These are phyloP conservation scores for Lichtheimia ramosa DNA, from an alignment of 371 early-diverging fungal genomes.

Conservation along the genomic window DNA sequence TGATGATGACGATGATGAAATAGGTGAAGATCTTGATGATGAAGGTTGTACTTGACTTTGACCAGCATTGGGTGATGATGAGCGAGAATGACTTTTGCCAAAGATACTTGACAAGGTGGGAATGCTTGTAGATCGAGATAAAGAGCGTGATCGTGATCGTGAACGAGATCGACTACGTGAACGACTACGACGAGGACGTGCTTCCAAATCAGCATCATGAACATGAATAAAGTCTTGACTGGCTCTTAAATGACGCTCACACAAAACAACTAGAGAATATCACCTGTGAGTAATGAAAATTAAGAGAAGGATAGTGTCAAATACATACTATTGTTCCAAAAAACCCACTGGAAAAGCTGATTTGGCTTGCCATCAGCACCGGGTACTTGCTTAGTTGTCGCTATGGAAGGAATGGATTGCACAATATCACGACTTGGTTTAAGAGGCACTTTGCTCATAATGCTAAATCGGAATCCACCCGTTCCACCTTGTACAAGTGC, in stretches of 20 bases:
- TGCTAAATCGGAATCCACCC: slow-evolving; percentile 33
- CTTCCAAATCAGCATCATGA: slow-evolving; percentile 22
- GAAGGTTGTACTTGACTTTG: slow-evolving; percentile 4
- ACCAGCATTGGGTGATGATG: slow-evolving; percentile 32
- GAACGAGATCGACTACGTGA: slow-evolving; percentile 35
- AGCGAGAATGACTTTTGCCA: slow-evolving; percentile 28
- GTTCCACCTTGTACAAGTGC: slow-evolving; percentile 30
- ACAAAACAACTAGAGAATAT: slow-evolving; percentile 30
- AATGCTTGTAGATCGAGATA: slow-evolving; percentile 39
- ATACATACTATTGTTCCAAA: slow-evolving; percentile 50
- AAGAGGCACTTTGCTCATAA: slow-evolving; percentile 20
- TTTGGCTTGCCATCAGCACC: slow-evolving; percentile 14
- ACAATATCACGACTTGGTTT: neutral
- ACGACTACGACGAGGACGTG: neutral
- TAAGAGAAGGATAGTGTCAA: neutral
- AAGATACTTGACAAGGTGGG: slow-evolving; percentile 39
- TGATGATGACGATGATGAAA: neutral
- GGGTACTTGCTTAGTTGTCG: neutral
- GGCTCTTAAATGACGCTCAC: slow-evolving; percentile 32
- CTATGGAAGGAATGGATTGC: neutral
- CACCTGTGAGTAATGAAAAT: neutral
- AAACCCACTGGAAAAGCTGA: slow-evolving; percentile 39
- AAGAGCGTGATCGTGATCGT: slow-evolving; percentile 43
- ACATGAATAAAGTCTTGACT: slow-evolving; percentile 23
- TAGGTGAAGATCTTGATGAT: slow-evolving; percentile 17